These are phyloP conservation scores for Solanum etuberosum DNA, from an alignment of 257 asterid species.

Conservation along the genomic window DNA sequence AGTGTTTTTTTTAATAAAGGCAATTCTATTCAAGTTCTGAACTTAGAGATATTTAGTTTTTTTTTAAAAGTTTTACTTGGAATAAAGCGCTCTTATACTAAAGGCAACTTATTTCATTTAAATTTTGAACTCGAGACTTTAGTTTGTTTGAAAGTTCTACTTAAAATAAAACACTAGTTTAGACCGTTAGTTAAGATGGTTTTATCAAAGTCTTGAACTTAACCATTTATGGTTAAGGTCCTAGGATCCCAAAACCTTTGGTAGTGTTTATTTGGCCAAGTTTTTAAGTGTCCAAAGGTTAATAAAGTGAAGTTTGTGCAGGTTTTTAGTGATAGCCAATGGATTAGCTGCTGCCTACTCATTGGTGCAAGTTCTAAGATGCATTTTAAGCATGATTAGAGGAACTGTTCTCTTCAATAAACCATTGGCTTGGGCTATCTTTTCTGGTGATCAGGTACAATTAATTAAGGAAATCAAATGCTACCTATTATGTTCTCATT, in stretches of 20 bases:
- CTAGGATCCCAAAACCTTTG: neutral
- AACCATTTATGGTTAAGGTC: neutral
- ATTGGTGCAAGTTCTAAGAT: constrained; percentile 63
- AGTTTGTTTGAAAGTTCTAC: neutral
- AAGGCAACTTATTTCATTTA: neutral
- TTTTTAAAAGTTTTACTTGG: neutral
- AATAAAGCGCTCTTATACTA: neutral
- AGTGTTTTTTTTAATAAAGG: neutral
- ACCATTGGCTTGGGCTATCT: constrained; percentile 94
- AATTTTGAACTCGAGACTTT: rapidly evolving
- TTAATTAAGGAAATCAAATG: neutral
- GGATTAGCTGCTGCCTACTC: constrained; percentile 91
- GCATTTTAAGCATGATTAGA: constrained; percentile 58
- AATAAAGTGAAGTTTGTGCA: constrained; percentile 9
- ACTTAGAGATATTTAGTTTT: neutral
- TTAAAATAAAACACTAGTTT: no score
- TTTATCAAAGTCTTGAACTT: rapidly evolving
- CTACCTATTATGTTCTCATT: neutral
- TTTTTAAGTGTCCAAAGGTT: neutral
- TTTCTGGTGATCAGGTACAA: constrained; percentile 94
- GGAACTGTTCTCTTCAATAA: constrained; percentile 85
- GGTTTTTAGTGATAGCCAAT: constrained; percentile 70
- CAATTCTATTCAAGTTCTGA: neutral
- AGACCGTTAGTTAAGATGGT: neutral
- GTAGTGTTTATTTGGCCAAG: neutral